Evolutionary conservation across 768 basidiomycete species (phyloP), one percentile per base, ranked within the genome.

Genomic region (Trametes cinnabarina): DNA sequence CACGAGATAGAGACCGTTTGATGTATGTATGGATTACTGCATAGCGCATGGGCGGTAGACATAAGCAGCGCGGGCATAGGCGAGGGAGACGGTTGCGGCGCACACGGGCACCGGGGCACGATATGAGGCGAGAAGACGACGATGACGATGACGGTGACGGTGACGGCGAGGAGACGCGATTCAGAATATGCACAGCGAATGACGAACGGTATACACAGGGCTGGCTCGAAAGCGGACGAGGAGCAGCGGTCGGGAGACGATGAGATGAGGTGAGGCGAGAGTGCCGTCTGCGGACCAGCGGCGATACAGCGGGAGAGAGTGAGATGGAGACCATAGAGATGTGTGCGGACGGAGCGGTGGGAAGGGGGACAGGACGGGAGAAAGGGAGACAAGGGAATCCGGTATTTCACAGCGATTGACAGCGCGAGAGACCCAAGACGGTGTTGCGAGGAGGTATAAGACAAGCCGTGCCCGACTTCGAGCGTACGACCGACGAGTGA

Each of bases 151-250:
- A n/a, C n/a, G n/a, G n/a, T n/a, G n/a, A n/a, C n/a, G n/a, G n/a
- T n/a, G 30, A 32, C 30, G 30, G 30, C 12, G 20, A 41, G 19
- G 22, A 40, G 42, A 48, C 40, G 35, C 47, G 47, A 20, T 11
- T 20, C 22, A 23, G 37, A 49, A 55, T 55, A 60, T 54, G 58
- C 47, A 55, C 58, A 60, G 53, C 47, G 51, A 54, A 55, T 20
- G 25, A 22, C 26, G 39, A 39, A 52, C 19, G 28, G 40, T 55
- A n/a, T 48, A 58, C 28, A 25, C 22, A 10, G 1, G 46, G 53
- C 50, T 35, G 51, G 34, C 30, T 23, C 17, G n/a, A 28, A 28
- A 30, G 47, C 6, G 20, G 12, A 10, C 35, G 19, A 9, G n/a
- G 46, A 6, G 1, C 17, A 22, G 14, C 8, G 44, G 40, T 32